A percentile compares a stretch with the other conserved stretches of the same genome.
Conservation (phyloP, 495 filamentous ascomycete species). For the Aspergillus bertholletiae region DNA sequence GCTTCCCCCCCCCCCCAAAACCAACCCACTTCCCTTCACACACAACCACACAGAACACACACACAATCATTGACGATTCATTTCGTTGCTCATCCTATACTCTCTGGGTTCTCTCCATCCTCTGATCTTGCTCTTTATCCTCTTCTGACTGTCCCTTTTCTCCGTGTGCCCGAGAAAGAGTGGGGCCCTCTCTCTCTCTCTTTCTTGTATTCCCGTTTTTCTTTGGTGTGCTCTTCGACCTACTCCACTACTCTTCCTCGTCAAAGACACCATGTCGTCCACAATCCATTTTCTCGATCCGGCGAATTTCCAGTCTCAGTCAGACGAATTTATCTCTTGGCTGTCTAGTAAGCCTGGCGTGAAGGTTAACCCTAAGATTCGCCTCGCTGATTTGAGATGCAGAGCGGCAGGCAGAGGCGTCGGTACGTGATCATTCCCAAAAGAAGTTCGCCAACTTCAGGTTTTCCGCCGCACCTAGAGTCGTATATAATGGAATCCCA, state of each 20-base stretch:
- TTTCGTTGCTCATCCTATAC: background rate
- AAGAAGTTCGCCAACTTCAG: conserved; percentile 18
- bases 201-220: conserved; percentile 9
- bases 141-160: conserved; percentile 8
- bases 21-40: background rate
- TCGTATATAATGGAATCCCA: conserved; percentile 1
- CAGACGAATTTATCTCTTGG: conserved; percentile 53
- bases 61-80: background rate
- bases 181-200: too few relatives aligned
- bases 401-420: conserved; percentile 56
- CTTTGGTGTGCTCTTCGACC: conserved; percentile 5
- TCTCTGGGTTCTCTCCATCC: background rate
- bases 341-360: conserved; percentile 48
- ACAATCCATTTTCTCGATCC: conserved; percentile 35
- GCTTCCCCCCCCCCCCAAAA: background rate
- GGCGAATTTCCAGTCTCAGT: conserved; percentile 44
- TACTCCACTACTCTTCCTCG: conserved; percentile 12
- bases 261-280: conserved; percentile 32
- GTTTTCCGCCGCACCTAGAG: conserved; percentile 8
- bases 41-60: background rate
- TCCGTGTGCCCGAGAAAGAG: background rate
- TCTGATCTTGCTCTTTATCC: background rate
- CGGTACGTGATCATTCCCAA: conserved; percentile 40
- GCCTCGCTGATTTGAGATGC: conserved; percentile 50
- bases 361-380: conserved; percentile 51